These are phyloP conservation scores for Eucommia ulmoides DNA, from an alignment of 257 asterid species.

Conservation along the genomic window DNA sequence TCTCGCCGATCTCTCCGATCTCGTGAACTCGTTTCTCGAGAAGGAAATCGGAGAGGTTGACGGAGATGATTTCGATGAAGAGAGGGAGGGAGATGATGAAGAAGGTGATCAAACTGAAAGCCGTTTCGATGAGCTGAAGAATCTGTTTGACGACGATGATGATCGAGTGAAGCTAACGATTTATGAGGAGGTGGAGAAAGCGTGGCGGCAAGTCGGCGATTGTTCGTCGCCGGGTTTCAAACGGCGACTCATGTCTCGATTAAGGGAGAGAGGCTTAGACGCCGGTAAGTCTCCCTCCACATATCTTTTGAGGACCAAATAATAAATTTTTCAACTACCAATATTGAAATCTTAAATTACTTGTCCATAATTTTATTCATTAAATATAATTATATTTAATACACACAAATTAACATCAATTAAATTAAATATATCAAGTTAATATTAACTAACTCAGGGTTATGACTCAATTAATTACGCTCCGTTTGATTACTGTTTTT, in stretches of 20 bases:
- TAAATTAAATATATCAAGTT: too few relatives aligned
- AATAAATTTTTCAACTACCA: background rate
- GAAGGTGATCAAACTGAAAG: background rate
- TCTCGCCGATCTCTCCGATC: conserved; percentile 37
- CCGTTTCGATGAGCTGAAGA: conserved; percentile 12
- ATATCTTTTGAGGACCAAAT: background rate
- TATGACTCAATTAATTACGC: too few relatives aligned
- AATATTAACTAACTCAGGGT: too few relatives aligned
- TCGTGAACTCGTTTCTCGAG: conserved; percentile 61
- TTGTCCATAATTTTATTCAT: background rate
- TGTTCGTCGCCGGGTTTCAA: conserved; percentile 13
- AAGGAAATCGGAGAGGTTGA: conserved; percentile 17
- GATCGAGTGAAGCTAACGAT: conserved; percentile 10
- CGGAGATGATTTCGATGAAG: conserved; percentile 1
- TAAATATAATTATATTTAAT: background rate
- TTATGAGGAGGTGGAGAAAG: conserved; percentile 9
- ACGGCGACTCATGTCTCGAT: conserved; percentile 24
- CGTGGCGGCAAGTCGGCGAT: conserved; percentile 5
- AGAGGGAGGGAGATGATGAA: background rate
- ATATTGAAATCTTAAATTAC: too few relatives aligned
- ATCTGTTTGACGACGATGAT: conserved; percentile 9
- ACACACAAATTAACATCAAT: background rate
- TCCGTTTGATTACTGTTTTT: too few relatives aligned
- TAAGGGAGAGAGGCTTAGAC: conserved; percentile 22
- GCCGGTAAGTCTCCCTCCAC: conserved; percentile 16